Conservation (phyloP, 441 rosid species). For the Pelargonium myrrhifolium region DNA sequence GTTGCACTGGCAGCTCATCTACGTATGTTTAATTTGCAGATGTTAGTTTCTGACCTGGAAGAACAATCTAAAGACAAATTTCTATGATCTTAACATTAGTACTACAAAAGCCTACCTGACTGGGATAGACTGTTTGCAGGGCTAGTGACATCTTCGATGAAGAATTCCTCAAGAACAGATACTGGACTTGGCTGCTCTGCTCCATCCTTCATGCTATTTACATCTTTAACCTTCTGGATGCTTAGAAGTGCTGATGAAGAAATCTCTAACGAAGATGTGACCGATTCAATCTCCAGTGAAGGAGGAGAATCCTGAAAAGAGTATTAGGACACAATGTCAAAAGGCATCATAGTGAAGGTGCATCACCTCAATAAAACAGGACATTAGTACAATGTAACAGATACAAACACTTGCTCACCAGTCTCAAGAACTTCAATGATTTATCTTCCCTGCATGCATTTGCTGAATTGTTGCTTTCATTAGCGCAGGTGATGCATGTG, state of each 20-base stretch:
- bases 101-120: slow-evolving; percentile 34
- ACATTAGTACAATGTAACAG: neutral
- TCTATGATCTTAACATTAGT: neutral
- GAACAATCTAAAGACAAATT: neutral
- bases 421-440: slow-evolving; percentile 17
- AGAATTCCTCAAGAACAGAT: slow-evolving; percentile 52
- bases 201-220: slow-evolving; percentile 21
- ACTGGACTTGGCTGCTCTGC: slow-evolving; percentile 67
- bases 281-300: slow-evolving; percentile 19
- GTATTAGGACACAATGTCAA: neutral
- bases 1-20: slow-evolving; percentile 26
- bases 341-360: neutral
- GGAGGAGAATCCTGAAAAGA: slow-evolving; percentile 32
- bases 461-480: slow-evolving; percentile 11
- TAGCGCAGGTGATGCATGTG: slow-evolving; percentile 1
- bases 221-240: slow-evolving; percentile 19
- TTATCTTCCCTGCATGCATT: slow-evolving; percentile 12
- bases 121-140: slow-evolving; percentile 22
- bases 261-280: slow-evolving; percentile 18
- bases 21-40: slow-evolving; percentile 19
- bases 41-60: neutral
- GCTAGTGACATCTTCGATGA: slow-evolving; percentile 32
- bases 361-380: neutral
- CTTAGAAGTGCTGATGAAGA: slow-evolving; percentile 25
- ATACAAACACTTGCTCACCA: slow-evolving; percentile 19